phyloP scores from a whole-genome alignment of 345 rosid genomes.

The Brassica cretica region DNA sequence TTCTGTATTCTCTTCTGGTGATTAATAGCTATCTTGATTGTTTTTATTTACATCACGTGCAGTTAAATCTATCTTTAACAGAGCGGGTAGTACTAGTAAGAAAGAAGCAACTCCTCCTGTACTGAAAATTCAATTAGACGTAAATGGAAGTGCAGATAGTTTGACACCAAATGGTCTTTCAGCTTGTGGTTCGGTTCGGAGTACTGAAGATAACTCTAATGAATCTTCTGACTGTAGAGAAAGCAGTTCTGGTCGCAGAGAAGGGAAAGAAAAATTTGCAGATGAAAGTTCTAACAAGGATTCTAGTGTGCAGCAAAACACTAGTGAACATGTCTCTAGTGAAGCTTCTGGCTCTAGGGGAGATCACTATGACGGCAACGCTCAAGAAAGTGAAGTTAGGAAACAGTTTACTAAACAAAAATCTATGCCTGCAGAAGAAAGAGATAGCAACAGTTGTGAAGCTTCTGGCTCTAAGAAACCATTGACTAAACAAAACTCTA shows the following conservation, averaged over 20 bases:
- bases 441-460: slow-evolving; percentile 15
- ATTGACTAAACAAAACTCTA: slow-evolving; percentile 34
- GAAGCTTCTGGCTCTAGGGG: slow-evolving; percentile 23
- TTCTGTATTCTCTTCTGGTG: slow-evolving; percentile 21
- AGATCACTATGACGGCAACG: slow-evolving; percentile 24
- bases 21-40: slow-evolving; percentile 15
- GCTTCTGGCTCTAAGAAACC: slow-evolving; percentile 26
- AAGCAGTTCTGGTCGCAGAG: slow-evolving; percentile 11
- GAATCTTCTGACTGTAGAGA: slow-evolving; percentile 29
- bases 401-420: slow-evolving; percentile 28
- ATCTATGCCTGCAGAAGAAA: slow-evolving; percentile 27
- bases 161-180: slow-evolving; percentile 26
- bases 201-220: not conserved
- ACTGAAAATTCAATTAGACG: slow-evolving; percentile 30
- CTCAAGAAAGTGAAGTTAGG: slow-evolving; percentile 31
- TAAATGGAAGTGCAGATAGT: slow-evolving; percentile 21
- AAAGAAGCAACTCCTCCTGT: slow-evolving; percentile 30
- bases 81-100: slow-evolving; percentile 36
- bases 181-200: slow-evolving; percentile 32
- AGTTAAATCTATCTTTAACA: slow-evolving; percentile 69
- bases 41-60: slow-evolving; percentile 39
- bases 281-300: slow-evolving; percentile 31
- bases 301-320: slow-evolving; percentile 22
- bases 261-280: slow-evolving; percentile 31
- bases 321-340: not conserved